Percentiles rank a stretch among this genome's conserved stretches.
Evolutionary conservation across 1,139 yeast species (phyloP).

Genomic region (Hyphopichia burtonii): DNA sequence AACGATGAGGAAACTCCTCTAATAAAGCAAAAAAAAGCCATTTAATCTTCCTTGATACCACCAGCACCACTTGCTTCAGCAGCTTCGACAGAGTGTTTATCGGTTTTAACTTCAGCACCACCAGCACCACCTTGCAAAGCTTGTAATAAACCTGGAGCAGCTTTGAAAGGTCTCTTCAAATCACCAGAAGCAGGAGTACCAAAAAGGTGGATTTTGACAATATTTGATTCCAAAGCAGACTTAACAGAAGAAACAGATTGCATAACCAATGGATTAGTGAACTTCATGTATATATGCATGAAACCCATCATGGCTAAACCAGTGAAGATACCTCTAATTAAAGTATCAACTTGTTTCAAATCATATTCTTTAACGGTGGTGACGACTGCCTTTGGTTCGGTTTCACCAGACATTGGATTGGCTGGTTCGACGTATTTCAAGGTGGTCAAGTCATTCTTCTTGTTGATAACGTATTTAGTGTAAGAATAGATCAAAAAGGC

Average conservation of each 20-base stretch:
- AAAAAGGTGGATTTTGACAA: conserved; percentile 87
- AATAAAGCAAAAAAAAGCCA: too few relatives aligned
- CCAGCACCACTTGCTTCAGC: conserved; percentile 88
- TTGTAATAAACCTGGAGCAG: conserved; percentile 75
- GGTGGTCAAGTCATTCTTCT: conserved; percentile 89
- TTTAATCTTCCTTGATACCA: conserved; percentile 86
- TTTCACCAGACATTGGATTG: conserved; percentile 72
- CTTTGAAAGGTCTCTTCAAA: conserved; percentile 95
- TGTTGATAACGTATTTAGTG: conserved; percentile 58
- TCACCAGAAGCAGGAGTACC: conserved; percentile 86
- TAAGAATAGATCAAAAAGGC: conserved; percentile 67
- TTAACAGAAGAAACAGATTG: conserved; percentile 90
- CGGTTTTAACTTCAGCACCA: conserved; percentile 62
- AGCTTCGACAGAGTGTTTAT: conserved; percentile 79
- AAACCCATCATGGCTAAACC: conserved; percentile 97
- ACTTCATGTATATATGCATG: conserved; percentile 97
- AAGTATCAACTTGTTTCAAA: conserved; percentile 74
- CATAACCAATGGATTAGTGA: conserved; percentile 95
- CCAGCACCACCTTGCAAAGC: conserved; percentile 53
- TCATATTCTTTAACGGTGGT: conserved; percentile 96
- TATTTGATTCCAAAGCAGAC: conserved; percentile 86
- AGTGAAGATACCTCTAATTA: conserved; percentile 81
- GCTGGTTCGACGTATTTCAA: conserved; percentile 89
- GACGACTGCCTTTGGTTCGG: conserved; percentile 71
- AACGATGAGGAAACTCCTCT: too few relatives aligned